These are phyloP conservation scores for Exophiala xenobiotica DNA, from an alignment of 2,329 filamentous ascomycete genomes.

Conservation along the genomic window DNA sequence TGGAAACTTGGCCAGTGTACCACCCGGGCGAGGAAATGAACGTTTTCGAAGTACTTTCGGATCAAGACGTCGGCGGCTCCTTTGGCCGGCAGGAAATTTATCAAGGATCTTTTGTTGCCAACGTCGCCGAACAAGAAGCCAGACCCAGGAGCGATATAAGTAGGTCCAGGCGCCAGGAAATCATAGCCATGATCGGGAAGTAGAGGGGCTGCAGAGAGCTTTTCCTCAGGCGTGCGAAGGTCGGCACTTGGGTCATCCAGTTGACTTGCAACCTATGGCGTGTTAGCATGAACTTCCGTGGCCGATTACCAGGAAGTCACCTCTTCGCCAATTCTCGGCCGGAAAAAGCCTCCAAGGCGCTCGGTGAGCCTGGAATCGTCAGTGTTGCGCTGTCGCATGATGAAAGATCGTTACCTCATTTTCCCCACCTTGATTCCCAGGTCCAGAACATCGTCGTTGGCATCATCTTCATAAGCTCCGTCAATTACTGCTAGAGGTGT, in stretches of 20 bases:
- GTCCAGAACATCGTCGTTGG: slow-evolving; percentile 67
- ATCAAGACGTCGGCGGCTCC: slow-evolving; percentile 61
- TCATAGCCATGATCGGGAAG: slow-evolving; percentile 29
- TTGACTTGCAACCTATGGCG: slow-evolving; percentile 9
- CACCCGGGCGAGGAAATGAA: slow-evolving; percentile 67
- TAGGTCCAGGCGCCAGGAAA: slow-evolving; percentile 63
- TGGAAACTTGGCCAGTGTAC: slow-evolving; percentile 69
- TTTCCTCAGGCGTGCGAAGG: slow-evolving; percentile 19
- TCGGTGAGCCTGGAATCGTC: slow-evolving; percentile 58
- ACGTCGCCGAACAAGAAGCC: slow-evolving; percentile 64
- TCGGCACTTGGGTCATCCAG: slow-evolving; percentile 22
- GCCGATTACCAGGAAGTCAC: slow-evolving; percentile 41
- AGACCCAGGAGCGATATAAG: slow-evolving; percentile 67
- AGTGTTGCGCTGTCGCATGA: neutral
- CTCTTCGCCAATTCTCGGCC: slow-evolving; percentile 70
- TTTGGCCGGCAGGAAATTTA: slow-evolving; percentile 61
- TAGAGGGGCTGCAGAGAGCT: slow-evolving; percentile 9
- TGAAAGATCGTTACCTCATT: slow-evolving; percentile 50
- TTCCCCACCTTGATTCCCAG: slow-evolving; percentile 70
- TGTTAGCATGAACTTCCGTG: slow-evolving; percentile 6
- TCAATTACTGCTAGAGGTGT: slow-evolving; percentile 64
- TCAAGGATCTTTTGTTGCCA: slow-evolving; percentile 50
- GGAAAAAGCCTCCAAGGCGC: slow-evolving; percentile 69
- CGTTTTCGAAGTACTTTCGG: slow-evolving; percentile 65
- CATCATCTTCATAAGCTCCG: slow-evolving; percentile 65